A percentile compares a stretch with the other conserved stretches of the same genome.
Evolutionary conservation across 345 rosid genomes (phyloP).

Genomic region (Eucalyptus grandis): DNA sequence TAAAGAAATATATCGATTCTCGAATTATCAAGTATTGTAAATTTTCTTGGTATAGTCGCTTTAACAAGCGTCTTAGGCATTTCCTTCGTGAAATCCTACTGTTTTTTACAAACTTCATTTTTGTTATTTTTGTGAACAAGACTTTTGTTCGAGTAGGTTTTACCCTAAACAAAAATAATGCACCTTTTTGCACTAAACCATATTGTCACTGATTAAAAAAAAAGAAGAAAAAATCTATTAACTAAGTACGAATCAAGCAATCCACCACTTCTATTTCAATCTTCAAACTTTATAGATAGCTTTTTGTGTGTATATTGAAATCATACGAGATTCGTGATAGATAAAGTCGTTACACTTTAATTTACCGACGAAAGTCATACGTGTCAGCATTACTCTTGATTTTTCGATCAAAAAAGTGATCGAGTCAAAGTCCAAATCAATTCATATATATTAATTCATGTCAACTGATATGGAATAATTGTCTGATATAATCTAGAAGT

Average conservation of each 20-base stretch:
- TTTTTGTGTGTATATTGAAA: fast-evolving
- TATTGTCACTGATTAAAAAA: fast-evolving
- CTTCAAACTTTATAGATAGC: fast-evolving
- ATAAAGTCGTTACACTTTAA: too few relatives aligned
- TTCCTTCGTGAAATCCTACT: too few relatives aligned
- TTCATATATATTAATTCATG: too few relatives aligned
- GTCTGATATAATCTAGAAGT: too few relatives aligned
- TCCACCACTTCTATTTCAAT: fast-evolving
- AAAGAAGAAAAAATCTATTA: too few relatives aligned
- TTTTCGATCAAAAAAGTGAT: fast-evolving
- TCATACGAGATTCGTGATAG: fast-evolving
- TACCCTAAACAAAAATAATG: fast-evolving
- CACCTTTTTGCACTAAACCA: fast-evolving
- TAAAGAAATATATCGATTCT: neutral
- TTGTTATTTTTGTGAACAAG: fast-evolving
- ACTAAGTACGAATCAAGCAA: fast-evolving
- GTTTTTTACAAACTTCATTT: too few relatives aligned
- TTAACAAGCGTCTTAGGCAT: too few relatives aligned
- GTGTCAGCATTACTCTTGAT: neutral
- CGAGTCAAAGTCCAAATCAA: too few relatives aligned
- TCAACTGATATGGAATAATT: too few relatives aligned
- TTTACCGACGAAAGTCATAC: fast-evolving
- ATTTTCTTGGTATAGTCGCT: neutral
- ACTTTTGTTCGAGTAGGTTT: fast-evolving
- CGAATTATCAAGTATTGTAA: too few relatives aligned